Evolutionary conservation across 2,329 filamentous ascomycete genomes (phyloP).

Genomic region (Pleomassaria siparia): DNA sequence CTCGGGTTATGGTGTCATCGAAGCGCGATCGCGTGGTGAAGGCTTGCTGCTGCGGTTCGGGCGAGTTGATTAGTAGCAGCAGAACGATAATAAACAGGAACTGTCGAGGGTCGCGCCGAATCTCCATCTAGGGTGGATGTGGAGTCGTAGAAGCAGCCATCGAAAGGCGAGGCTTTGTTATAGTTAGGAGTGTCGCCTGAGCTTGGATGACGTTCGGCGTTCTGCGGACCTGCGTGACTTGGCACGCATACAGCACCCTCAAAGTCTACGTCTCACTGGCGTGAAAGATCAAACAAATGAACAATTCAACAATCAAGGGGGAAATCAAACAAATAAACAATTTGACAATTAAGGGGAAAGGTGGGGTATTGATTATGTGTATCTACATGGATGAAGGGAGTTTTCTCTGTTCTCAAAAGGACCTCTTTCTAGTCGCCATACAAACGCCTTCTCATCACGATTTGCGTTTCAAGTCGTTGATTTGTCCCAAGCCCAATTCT

Average conservation of each 20-base stretch:
- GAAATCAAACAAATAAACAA: not conserved
- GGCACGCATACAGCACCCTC: too few relatives aligned
- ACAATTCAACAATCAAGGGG: not conserved
- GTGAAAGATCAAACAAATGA: too few relatives aligned
- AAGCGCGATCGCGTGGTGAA: constrained; percentile 37
- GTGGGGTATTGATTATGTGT: constrained; percentile 37
- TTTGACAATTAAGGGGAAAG: not conserved
- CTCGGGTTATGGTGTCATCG: constrained; percentile 53
- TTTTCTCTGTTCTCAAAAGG: constrained; percentile 13
- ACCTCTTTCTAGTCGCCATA: constrained; percentile 16
- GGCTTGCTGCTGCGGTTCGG: constrained; percentile 36
- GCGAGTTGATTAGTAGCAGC: constrained; percentile 41
- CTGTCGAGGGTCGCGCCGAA: constrained; percentile 38
- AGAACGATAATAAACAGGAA: constrained; percentile 43
- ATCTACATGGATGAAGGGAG: constrained; percentile 18
- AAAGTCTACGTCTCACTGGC: too few relatives aligned
- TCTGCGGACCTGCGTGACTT: not conserved
- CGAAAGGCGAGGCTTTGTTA: constrained; percentile 11
- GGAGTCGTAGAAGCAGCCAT: constrained; percentile 26
- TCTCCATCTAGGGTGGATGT: constrained; percentile 38
- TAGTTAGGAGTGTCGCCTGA: constrained; percentile 3
- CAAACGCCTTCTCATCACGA: constrained; percentile 18
- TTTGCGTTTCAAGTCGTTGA: constrained; percentile 1
- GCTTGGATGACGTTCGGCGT: constrained; percentile 13
- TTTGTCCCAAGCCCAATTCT: not conserved